Evolutionary conservation across 1,284 basidiomycete species (phyloP), one percentile per base, ranked within the genome.

Genomic region (Calocybe gambosa): DNA sequence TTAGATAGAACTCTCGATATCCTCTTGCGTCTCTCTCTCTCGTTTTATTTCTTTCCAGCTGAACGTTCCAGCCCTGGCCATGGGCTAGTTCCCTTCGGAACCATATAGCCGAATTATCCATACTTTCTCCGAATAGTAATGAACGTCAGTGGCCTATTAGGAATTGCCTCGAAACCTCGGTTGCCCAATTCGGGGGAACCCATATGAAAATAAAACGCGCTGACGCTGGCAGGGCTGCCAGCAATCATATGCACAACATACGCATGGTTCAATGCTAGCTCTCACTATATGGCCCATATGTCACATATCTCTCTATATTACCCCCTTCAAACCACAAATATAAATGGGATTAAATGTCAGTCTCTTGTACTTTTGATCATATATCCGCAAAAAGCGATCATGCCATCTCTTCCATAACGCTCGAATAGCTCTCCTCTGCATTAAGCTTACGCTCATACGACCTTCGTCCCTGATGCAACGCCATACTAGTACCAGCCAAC

Each of bases 391-490:
- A 26, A 29, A 29, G 9, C 8, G 28, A 29, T 54, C 42, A 69
- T 34, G 62, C 66, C 52, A 70, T 43, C 52, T 69, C 68, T 48
- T 66, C 67, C 61, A 66, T 65, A 21, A 62, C 64, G 40, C 34
- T 62, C 36, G 50, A 55, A 53, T 60, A 66, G 10, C 55, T 65
- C 51, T 63, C 63, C 39, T 66, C 64, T 18, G 60, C 62, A 47
- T 65, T 62, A 34, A 60, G 42, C 46, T 56, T 62, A 46, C 70
- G 56, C 55, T 98, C 94, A 59, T 82, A 94, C 51, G 75, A 68
- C 58, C 94, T 70, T 58, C 95, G 70, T 21, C 67, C 77, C 68
- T 98, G 93, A 62, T 98, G 94, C 53, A 89, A 45, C 16, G 60
- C 66, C 60, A 93, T 82, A 45, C 85, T 88, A 12, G 77, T 69